A percentile compares a stretch with the other conserved stretches of the same genome.
Conservation (phyloP, 2,329 filamentous ascomycete species). For the Phoma sp. region DNA sequence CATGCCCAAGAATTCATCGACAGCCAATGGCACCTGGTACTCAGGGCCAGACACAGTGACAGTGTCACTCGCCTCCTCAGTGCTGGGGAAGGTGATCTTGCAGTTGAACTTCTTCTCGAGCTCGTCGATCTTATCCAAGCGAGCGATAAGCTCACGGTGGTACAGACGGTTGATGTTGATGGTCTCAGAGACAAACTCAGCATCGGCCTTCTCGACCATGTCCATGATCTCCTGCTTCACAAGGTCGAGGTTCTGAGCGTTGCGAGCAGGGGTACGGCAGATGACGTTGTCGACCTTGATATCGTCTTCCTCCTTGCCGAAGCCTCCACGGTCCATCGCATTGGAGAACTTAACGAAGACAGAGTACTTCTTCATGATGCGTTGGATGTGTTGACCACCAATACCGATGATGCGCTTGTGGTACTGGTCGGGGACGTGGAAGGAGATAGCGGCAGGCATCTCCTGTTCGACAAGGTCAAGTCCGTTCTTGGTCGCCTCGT, state of each 20-base stretch:
- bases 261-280: slow-evolving; percentile 93
- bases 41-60: slow-evolving; percentile 95
- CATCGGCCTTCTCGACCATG: slow-evolving; percentile 98
- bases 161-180: slow-evolving; percentile 94
- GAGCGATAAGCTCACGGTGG: slow-evolving; percentile 89
- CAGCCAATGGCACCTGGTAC: slow-evolving; percentile 96
- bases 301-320: slow-evolving; percentile 95
- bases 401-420: slow-evolving; percentile 99
- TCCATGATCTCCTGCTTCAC: slow-evolving; percentile 99
- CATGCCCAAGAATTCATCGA: slow-evolving; percentile 96
- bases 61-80: slow-evolving; percentile 94
- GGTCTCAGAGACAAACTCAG: slow-evolving; percentile 93
- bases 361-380: slow-evolving; percentile 99
- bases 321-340: slow-evolving; percentile 93
- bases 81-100: slow-evolving; percentile 98
- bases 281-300: slow-evolving; percentile 99
- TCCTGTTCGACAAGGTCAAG: slow-evolving; percentile 94
- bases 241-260: slow-evolving; percentile 93
- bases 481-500: slow-evolving; percentile 93
- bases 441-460: slow-evolving; percentile 98
- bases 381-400: slow-evolving; percentile 96
- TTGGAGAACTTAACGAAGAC: slow-evolving; percentile 99
- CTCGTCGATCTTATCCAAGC: slow-evolving; percentile 87
- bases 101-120: slow-evolving; percentile 99
- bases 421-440: slow-evolving; percentile 98